Conservation (phyloP, 176 grass and related monocot species). For the Eremochloa ophiuroides region DNA sequence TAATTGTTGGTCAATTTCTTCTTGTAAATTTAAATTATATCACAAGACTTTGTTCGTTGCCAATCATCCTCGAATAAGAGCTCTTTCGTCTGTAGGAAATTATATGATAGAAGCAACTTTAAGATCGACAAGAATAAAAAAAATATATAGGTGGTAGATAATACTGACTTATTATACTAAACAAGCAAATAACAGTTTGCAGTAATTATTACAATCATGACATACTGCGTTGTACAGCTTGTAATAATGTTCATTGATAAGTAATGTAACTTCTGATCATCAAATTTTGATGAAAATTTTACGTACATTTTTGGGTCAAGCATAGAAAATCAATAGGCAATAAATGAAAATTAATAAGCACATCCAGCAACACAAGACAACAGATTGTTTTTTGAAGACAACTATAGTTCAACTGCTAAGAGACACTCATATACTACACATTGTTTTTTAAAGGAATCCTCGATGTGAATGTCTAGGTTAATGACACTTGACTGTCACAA, state of each 20-base stretch:
- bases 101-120: slow-evolving; percentile 9
- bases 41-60: slow-evolving; percentile 1
- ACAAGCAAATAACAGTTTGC: background rate
- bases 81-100: background rate
- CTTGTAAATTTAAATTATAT: too few relatives aligned
- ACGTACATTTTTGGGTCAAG: background rate
- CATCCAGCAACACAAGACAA: background rate
- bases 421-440: background rate
- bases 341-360: background rate
- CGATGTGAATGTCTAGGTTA: background rate
- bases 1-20: too few relatives aligned
- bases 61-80: background rate
- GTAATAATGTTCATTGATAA: background rate
- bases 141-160: background rate
- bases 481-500: background rate
- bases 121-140: background rate
- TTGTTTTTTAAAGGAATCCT: background rate
- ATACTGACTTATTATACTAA: background rate
- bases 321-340: background rate
- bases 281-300: background rate
- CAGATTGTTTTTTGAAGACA: too few relatives aligned
- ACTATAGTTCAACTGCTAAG: background rate
- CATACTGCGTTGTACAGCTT: background rate
- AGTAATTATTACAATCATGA: background rate
- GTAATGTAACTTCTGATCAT: background rate